Evolutionary conservation across 176 grass and related monocot species (phyloP), one percentile per base, ranked within the genome.

Genomic region (Musa beccarii): DNA sequence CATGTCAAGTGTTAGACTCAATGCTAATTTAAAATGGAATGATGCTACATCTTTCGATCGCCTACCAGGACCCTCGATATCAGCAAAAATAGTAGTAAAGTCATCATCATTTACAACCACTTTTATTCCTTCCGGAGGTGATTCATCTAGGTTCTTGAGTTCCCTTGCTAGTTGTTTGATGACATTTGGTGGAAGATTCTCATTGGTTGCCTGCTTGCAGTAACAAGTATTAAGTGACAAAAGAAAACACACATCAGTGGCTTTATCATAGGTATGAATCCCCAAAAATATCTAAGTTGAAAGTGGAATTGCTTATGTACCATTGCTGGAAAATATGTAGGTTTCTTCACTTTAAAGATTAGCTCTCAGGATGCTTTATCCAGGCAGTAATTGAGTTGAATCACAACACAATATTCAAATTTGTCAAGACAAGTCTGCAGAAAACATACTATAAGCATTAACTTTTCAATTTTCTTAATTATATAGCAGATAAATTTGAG

Each of bases 101-200:
- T 99, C 95, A 53, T 99, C 90, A 77, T 94, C 90, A 81, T 99
- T 99, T 56, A 94, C 88, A 81, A 78, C 86, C 76, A 99, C 88
- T 87, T 91, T 89, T 69, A 99, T 99, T 26, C 95, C 95, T 90
- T 94, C 88, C 14, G 88, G 95, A 84, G 95, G 95, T 53, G 88
- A 83, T 72, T 94, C 86, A 21, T 89, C 90, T 23, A 99, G 84
- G 86, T 86, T 99, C 83, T 99, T 99, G 72, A 99, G 68, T 80
- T 99, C 95, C 78, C 89, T 99, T 15, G 90, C 95, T 66, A 99
- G 81, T 71, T 94, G 90, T 57, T 79, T 89, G 72, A 99, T 92
- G 76, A 99, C 90, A 79, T 94, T 99, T 78, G 90, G 90, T 64
- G 88, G 90, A 53, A 99, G 86, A 78, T 94, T 99, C 64, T 99